Percentiles rank a stretch among this genome's conserved stretches.
Conservation (phyloP, 345 rosid species). For the Gynandropsis gynandra region DNA sequence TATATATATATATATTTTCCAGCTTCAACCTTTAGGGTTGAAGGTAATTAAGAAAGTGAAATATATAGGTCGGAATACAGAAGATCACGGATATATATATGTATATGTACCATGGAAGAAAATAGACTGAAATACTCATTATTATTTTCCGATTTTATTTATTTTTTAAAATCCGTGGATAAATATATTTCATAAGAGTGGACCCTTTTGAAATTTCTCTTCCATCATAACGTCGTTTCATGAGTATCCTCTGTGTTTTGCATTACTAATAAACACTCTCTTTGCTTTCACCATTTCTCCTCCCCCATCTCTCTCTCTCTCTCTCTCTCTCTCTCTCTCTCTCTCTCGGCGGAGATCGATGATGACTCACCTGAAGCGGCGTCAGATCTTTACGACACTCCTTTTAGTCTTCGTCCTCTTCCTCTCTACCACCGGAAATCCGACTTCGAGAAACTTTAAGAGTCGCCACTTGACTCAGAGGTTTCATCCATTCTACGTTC, state of each 20-base stretch:
- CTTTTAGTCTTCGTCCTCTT: slow-evolving; percentile 2
- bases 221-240: slow-evolving; percentile 5
- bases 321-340: slow-evolving; percentile 5
- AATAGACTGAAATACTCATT: slow-evolving; percentile 13
- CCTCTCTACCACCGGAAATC: slow-evolving; percentile 7
- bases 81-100: slow-evolving; percentile 23
- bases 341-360: slow-evolving; percentile 2
- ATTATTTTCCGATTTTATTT: neutral
- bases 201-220: slow-evolving; percentile 16
- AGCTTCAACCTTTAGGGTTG: slow-evolving; percentile 1
- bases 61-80: slow-evolving; percentile 25
- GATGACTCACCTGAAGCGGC: slow-evolving; percentile 17
- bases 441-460: slow-evolving; percentile 13
- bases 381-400: neutral
- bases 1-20: neutral
- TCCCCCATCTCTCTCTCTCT: slow-evolving; percentile 4
- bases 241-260: slow-evolving; percentile 15
- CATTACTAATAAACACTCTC: slow-evolving; percentile 2
- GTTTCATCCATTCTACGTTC: slow-evolving; percentile 18
- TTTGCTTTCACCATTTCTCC: slow-evolving; percentile 17
- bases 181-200: slow-evolving; percentile 19
- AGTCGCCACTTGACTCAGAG: slow-evolving; percentile 6
- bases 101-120: neutral
- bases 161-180: slow-evolving; percentile 19
- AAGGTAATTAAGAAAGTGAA: slow-evolving; percentile 6